Percentiles rank a stretch among this genome's conserved stretches.
Evolutionary conservation across 2,329 filamentous ascomycete species (phyloP).

Genomic region (Phyllosticta paracitricarpa): DNA sequence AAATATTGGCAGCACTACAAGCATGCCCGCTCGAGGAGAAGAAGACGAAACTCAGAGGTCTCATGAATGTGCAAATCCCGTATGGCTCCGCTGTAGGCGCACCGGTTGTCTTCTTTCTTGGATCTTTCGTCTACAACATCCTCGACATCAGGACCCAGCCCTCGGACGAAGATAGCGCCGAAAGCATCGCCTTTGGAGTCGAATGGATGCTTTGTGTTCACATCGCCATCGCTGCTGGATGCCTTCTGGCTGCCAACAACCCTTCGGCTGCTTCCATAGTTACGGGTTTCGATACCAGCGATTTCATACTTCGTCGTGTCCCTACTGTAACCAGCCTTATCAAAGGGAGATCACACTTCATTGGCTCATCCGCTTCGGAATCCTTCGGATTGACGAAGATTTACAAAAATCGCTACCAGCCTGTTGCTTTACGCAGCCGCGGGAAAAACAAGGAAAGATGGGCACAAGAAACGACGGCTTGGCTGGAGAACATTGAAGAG

Average conservation of each 20-base stretch:
- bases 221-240: constrained; percentile 21
- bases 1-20: constrained; percentile 20
- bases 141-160: constrained; percentile 3
- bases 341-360: neutral
- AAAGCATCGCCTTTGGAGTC: constrained; percentile 21
- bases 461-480: neutral
- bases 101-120: constrained; percentile 10
- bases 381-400: constrained; percentile 1
- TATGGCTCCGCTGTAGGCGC: constrained; percentile 10
- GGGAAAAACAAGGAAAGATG: constrained; percentile 1
- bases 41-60: constrained; percentile 12
- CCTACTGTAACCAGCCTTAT: neutral
- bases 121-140: constrained; percentile 8
- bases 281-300: neutral
- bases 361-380: neutral
- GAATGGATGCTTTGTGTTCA: constrained; percentile 24
- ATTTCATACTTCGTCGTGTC: neutral
- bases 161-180: constrained; percentile 19
- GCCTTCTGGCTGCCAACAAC: constrained; percentile 23
- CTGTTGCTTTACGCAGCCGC: constrained; percentile 5
- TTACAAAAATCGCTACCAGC: constrained; percentile 8
- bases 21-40: constrained; percentile 3
- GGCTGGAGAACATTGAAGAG: neutral
- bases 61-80: neutral
- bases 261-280: constrained; percentile 11